Base-by-base conservation (phyloP, 768 basidiomycete genomes). In the Leccinum subgranulosum region DNA sequence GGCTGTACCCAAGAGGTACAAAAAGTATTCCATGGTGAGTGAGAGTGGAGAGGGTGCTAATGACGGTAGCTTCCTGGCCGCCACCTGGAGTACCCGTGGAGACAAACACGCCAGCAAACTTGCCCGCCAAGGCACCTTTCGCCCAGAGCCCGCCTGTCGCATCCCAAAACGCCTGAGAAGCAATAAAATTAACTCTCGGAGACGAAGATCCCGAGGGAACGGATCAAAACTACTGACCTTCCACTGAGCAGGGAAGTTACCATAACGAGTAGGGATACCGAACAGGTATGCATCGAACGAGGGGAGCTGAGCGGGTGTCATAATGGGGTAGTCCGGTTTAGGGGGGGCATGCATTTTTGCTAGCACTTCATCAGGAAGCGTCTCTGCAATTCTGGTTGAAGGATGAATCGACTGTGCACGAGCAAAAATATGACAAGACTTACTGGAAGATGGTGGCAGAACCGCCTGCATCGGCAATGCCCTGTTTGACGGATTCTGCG, bases 221-320 rank as follows among this genome's bases (percentile, higher is more conserved):
- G 51, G 12, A 65, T 58, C 51, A 59, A 51, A 8, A 15, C 29
- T 41, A 62, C 75, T 2, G 53, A 83, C 86, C 82, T 88, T 89
- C 84, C 84, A 88, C 64, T 94, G 92, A 2, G 77, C 88, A 25
- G 92, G 83, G 72, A 90, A 85, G 66, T 81, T 85, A 43, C 92
- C 92, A 74, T 82, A 95, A 64, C 92, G 87, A 27, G 88, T 89
- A 53, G 87, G 87, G 56, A 92, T 77, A 58, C 90, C 92, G 52
- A 92, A 78, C 61, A 95, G 62, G 79, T 82, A 85, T 6, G 82
- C 92, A 64, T 95, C 90, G 66, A 80, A 88, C 6, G 77, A 56
- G 19, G 74, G 61, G 51, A 96, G 78, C 6, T 79, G 75, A 1
- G 75, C 71, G 25, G 86, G 79, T 3, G 73, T 76, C 64, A 92